Conservation (phyloP, 371 early-diverging fungal genomes). For the Rozella allomycis region DNA sequence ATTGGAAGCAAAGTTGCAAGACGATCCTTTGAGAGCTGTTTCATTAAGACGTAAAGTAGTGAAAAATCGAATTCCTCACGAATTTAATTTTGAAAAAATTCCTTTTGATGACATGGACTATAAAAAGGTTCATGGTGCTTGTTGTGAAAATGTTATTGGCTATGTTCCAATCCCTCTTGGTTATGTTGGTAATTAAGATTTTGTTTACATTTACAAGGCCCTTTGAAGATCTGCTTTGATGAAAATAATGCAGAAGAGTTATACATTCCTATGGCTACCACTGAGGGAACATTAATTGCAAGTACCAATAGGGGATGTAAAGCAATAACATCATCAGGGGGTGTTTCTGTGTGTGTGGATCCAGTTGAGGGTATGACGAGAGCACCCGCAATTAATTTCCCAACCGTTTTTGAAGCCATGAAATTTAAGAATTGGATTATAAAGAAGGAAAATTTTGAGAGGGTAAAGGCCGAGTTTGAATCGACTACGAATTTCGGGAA, state of each 20-base stretch:
- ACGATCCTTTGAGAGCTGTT: too few relatives aligned
- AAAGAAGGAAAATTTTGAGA: slow-evolving; percentile 27
- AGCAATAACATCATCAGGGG: slow-evolving; percentile 72
- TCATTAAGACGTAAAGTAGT: too few relatives aligned
- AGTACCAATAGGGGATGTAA: slow-evolving; percentile 90
- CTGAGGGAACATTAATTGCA: slow-evolving; percentile 87
- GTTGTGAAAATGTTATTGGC: slow-evolving; percentile 93
- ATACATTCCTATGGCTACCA: slow-evolving; percentile 89
- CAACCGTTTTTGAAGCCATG: slow-evolving; percentile 36
- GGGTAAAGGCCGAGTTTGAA: slow-evolving; percentile 54
- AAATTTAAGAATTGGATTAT: slow-evolving; percentile 56
- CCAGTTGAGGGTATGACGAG: slow-evolving; percentile 80
- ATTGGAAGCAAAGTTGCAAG: too few relatives aligned
- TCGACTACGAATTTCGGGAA: slow-evolving; percentile 74
- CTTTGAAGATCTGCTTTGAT: slow-evolving; percentile 2
- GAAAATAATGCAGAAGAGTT: slow-evolving; percentile 39
- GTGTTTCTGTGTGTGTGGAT: slow-evolving; percentile 53
- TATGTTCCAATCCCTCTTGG: slow-evolving; percentile 85
- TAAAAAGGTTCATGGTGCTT: slow-evolving; percentile 62
- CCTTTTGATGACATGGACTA: slow-evolving; percentile 71
- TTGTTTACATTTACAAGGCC: too few relatives aligned
- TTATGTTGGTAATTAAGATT: slow-evolving; percentile 60
- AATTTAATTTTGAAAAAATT: too few relatives aligned
- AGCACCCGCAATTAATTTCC: slow-evolving; percentile 76
- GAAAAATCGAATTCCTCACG: too few relatives aligned